Evolutionary conservation across 73 alveolate species (phyloP).

Genomic region (Tetrahymena borealis): DNA sequence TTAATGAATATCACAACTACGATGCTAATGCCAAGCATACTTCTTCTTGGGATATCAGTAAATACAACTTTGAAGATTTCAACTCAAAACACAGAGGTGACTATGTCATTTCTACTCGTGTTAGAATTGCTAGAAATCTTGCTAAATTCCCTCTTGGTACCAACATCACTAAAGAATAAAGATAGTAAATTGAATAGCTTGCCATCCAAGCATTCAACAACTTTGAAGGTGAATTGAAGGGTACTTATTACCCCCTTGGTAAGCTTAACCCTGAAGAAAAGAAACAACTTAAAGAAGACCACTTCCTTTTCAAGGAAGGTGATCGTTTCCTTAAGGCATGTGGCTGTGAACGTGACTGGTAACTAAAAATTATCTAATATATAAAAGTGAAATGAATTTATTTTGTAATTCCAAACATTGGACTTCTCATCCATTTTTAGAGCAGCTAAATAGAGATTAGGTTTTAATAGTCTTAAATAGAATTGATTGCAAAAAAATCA

Average conservation of each 20-base stretch:
- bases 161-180: slow-evolving; percentile 26
- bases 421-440: too few species aligned
- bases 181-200: slow-evolving; percentile 12
- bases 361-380: not conserved
- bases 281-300: slow-evolving; percentile 17
- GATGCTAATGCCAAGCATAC: not conserved
- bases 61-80: not conserved
- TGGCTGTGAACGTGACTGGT: slow-evolving; percentile 28
- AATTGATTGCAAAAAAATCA: too few species aligned
- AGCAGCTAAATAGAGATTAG: too few species aligned
- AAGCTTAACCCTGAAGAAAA: not conserved
- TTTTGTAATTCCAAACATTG: not conserved
- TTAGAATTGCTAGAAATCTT: slow-evolving; percentile 43
- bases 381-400: too few species aligned
- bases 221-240: slow-evolving; percentile 39
- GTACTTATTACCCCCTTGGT: slow-evolving; percentile 19
- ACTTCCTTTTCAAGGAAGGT: slow-evolving; percentile 37
- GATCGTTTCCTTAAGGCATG: slow-evolving; percentile 24
- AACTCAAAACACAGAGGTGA: not conserved
- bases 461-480: too few species aligned
- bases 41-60: not conserved
- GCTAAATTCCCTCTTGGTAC: slow-evolving; percentile 48
- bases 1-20: not conserved
- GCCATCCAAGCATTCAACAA: slow-evolving; percentile 8
- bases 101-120: not conserved